Evolutionary conservation across 768 basidiomycete species (phyloP).

Genomic region (Phylloporus sp.): DNA sequence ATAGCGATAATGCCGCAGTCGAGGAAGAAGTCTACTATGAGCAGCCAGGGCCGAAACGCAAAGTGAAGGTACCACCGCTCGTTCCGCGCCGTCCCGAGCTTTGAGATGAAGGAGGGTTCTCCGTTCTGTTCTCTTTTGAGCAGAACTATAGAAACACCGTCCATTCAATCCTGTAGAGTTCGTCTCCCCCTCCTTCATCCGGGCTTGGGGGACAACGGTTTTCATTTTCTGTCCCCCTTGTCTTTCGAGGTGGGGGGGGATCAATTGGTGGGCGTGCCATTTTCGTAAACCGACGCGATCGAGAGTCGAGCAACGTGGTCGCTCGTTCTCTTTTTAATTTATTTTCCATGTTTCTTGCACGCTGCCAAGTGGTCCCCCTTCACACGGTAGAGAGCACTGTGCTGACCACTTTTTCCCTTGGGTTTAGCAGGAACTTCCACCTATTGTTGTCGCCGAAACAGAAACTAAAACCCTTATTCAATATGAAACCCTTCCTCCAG

Average conservation of each 20-base stretch:
- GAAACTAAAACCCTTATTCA: conserved; percentile 64
- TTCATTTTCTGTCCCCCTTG: conserved; percentile 68
- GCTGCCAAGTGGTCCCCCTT: conserved; percentile 38
- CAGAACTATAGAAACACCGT: conserved; percentile 20
- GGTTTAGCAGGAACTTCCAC: conserved; percentile 39
- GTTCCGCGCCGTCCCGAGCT: conserved; percentile 83
- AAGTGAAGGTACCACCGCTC: conserved; percentile 89
- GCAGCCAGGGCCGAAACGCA: conserved; percentile 62
- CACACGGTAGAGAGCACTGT: conserved; percentile 24
- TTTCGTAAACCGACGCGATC: conserved; percentile 27
- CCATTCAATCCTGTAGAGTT: conserved; percentile 55
- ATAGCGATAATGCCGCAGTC: conserved; percentile 61
- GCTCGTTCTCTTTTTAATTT: conserved; percentile 33
- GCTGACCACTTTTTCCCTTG: conserved; percentile 33
- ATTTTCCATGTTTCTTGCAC: conserved; percentile 17
- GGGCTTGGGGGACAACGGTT: conserved; percentile 87
- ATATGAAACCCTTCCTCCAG: conserved; percentile 44
- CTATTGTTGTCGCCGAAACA: conserved; percentile 43
- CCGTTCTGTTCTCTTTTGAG: conserved; percentile 34
- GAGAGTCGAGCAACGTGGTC: conserved; percentile 21
- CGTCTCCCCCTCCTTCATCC: conserved; percentile 84
- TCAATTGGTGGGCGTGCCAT: conserved; percentile 30
- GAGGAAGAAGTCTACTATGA: conserved; percentile 85
- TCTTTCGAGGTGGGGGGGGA: conserved; percentile 41
- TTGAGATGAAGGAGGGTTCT: conserved; percentile 87